Evolutionary conservation across 2,329 filamentous ascomycete genomes (phyloP).

Genomic region (Raffaelea ambrosiae): DNA sequence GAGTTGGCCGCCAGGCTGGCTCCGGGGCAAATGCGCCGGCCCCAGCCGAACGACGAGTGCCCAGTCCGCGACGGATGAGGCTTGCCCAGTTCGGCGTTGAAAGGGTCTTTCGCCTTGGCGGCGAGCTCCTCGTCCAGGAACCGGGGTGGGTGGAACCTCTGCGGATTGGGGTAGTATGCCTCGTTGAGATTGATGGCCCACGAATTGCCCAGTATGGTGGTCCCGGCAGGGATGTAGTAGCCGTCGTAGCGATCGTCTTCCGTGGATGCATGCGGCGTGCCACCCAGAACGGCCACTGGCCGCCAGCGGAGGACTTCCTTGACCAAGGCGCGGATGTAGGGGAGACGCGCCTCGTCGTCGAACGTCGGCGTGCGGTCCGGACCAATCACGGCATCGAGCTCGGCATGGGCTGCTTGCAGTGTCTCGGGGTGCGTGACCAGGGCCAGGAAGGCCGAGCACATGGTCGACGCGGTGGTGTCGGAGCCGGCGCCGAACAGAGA

Average conservation of each 20-base stretch:
- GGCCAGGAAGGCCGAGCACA: slow-evolving; percentile 38
- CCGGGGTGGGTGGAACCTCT: slow-evolving; percentile 13
- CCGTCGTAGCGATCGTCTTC: slow-evolving; percentile 39
- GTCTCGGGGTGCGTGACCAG: slow-evolving; percentile 35
- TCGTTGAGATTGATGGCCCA: slow-evolving; percentile 20
- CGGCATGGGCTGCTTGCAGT: slow-evolving; percentile 31
- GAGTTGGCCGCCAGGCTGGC: slow-evolving; percentile 14
- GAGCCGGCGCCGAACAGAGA: slow-evolving; percentile 37
- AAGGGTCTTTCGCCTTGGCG: slow-evolving; percentile 3
- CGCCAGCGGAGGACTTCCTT: slow-evolving; percentile 26
- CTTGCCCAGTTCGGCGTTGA: not conserved
- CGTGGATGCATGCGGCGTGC: slow-evolving; percentile 36
- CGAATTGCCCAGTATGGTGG: slow-evolving; percentile 28
- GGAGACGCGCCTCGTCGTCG: slow-evolving; percentile 19
- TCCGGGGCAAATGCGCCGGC: slow-evolving; percentile 27
- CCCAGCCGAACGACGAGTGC: slow-evolving; percentile 38
- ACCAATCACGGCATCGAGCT: slow-evolving; percentile 29
- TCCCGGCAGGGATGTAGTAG: slow-evolving; percentile 38
- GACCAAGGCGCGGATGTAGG: slow-evolving; percentile 23
- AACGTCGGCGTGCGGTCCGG: slow-evolving; percentile 21
- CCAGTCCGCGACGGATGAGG: slow-evolving; percentile 16
- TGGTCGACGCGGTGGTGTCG: slow-evolving; percentile 39
- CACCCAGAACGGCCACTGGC: slow-evolving; percentile 32
- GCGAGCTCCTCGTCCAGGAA: slow-evolving; percentile 12
- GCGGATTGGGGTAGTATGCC: slow-evolving; percentile 14